phyloP scores from a whole-genome alignment of 75 land plant species.

The Selaginella moellendorffii region DNA sequence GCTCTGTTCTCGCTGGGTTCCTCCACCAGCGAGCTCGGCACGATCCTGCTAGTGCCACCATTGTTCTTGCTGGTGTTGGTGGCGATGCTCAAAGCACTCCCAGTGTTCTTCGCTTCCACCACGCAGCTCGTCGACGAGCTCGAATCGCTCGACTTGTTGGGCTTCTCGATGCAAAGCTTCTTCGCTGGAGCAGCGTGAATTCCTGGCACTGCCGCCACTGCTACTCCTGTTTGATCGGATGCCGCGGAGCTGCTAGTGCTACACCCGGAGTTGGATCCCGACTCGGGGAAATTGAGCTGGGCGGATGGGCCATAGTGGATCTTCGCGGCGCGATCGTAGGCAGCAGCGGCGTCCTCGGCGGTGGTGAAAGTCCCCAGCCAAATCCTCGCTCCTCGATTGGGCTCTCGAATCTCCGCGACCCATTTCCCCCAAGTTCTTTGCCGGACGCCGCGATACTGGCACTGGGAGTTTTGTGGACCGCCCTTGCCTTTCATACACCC shows the following conservation, averaged over 20 bases:
- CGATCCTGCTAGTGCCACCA: no score
- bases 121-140: no score
- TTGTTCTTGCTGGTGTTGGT: no score
- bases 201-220: no score
- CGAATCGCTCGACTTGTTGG: no score
- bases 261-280: slow-evolving; percentile 5
- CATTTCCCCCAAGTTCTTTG: neutral
- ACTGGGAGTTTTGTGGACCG: neutral
- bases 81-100: no score
- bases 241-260: slow-evolving; percentile 4
- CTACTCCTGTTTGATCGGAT: no score
- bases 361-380: slow-evolving; percentile 8
- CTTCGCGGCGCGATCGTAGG: slow-evolving; percentile 7
- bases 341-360: slow-evolving; percentile 5
- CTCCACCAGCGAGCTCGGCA: neutral
- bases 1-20: neutral
- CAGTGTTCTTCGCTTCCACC: no score
- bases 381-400: neutral
- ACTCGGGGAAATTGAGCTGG: neutral
- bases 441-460: slow-evolving; percentile 3
- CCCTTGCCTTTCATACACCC: slow-evolving; percentile 10
- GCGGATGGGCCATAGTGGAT: neutral
- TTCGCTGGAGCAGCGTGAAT: no score
- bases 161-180: no score
- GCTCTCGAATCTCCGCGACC: slow-evolving; percentile 9